These are phyloP conservation scores for Ogataea saltuana DNA, from an alignment of 805 yeast species.

Conservation along the genomic window DNA sequence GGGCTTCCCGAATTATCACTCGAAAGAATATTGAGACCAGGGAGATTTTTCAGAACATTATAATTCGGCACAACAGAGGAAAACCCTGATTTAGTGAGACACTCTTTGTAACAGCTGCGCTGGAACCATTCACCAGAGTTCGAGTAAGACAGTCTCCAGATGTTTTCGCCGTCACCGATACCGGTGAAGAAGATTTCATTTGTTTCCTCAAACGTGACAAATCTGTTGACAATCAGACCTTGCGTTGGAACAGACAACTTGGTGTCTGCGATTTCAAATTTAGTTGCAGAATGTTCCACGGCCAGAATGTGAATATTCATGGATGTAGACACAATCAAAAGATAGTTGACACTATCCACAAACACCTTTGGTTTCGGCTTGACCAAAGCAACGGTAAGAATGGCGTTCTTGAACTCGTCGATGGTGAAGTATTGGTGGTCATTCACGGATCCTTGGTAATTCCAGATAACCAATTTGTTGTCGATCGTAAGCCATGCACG, in stretches of 20 bases:
- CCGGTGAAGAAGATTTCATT: slow-evolving; percentile 86
- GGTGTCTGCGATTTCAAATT: slow-evolving; percentile 75
- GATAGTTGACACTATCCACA: slow-evolving; percentile 69
- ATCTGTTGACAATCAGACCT: slow-evolving; percentile 70
- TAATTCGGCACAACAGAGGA: slow-evolving; percentile 50
- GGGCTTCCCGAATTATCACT: slow-evolving; percentile 22
- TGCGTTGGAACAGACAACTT: slow-evolving; percentile 77
- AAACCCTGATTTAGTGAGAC: slow-evolving; percentile 70
- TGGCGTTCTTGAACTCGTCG: slow-evolving; percentile 78
- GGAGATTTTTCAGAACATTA: slow-evolving; percentile 28
- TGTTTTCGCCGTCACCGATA: slow-evolving; percentile 69
- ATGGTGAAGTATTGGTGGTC: slow-evolving; percentile 71
- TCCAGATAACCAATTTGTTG: slow-evolving; percentile 83
- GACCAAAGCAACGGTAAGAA: slow-evolving; percentile 73
- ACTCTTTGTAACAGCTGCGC: slow-evolving; percentile 77
- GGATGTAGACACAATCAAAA: slow-evolving; percentile 79
- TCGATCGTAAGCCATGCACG: slow-evolving; percentile 88
- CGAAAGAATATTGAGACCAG: slow-evolving; percentile 31
- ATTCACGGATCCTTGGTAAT: slow-evolving; percentile 47
- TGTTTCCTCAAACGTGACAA: slow-evolving; percentile 59
- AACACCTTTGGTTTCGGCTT: slow-evolving; percentile 81
- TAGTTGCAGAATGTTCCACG: slow-evolving; percentile 52
- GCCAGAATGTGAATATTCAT: slow-evolving; percentile 77
- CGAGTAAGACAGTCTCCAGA: slow-evolving; percentile 87
- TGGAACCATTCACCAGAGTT: slow-evolving; percentile 85